phyloP scores from a whole-genome alignment of 805 yeast species.

The Barnettozyma pratensis region DNA sequence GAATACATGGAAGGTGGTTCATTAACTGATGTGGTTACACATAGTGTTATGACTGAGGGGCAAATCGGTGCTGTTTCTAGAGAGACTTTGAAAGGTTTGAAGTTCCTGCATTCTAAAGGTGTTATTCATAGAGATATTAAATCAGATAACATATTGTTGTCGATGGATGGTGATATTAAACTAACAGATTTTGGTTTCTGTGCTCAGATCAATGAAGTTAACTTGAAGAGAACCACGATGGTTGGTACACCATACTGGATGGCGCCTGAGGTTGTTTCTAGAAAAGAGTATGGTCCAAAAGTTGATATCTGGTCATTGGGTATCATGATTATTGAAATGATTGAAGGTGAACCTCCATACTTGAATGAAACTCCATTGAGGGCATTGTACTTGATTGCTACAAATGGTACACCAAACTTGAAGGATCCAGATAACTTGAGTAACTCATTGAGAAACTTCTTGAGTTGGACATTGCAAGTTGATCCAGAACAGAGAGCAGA shows the following conservation, averaged over 20 bases:
- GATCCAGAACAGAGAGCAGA: conserved; percentile 77
- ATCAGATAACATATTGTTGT: conserved; percentile 84
- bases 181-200: conserved; percentile 96
- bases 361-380: conserved; percentile 92
- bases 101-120: conserved; percentile 85
- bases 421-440: conserved; percentile 83
- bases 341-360: conserved; percentile 98
- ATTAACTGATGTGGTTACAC: conserved; percentile 90
- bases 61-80: conserved; percentile 94
- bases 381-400: conserved; percentile 90
- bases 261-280: conserved; percentile 98
- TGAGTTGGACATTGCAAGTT: conserved; percentile 76
- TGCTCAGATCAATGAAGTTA: conserved; percentile 81
- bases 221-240: conserved; percentile 91
- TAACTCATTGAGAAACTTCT: conserved; percentile 57
- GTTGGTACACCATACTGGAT: conserved; percentile 99
- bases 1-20: conserved; percentile 99
- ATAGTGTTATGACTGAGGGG: conserved; percentile 81
- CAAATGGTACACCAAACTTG: conserved; percentile 92
- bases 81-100: conserved; percentile 82
- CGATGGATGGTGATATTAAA: conserved; percentile 83
- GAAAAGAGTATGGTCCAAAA: conserved; percentile 93
- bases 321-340: conserved; percentile 97
- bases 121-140: conserved; percentile 95
- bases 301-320: conserved; percentile 98